Percentiles rank a stretch among this genome's conserved stretches.
Evolutionary conservation across 2,329 filamentous ascomycete genomes (phyloP).

Genomic region (Hirsutella minnesotensis): DNA sequence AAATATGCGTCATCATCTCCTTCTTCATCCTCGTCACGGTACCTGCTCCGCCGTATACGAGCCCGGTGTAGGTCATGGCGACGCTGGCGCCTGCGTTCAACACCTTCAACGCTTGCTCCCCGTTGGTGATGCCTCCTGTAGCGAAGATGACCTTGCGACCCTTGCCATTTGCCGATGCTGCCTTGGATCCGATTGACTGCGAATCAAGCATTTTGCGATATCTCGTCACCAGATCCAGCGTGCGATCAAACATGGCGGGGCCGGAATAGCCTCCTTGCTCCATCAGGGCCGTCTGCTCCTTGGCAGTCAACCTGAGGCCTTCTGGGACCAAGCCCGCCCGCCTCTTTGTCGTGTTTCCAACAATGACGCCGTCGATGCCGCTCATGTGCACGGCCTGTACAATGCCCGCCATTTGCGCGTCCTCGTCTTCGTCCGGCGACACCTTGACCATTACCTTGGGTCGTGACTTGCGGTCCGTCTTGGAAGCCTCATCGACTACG

Average conservation of each 20-base stretch:
- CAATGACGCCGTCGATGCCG: constrained; percentile 89
- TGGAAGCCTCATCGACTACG: constrained; percentile 68
- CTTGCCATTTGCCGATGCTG: constrained; percentile 19
- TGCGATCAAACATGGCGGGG: constrained; percentile 75
- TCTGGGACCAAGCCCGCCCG: constrained; percentile 59
- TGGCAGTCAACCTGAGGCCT: constrained; percentile 49
- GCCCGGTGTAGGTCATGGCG: constrained; percentile 79
- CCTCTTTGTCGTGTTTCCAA: constrained; percentile 91
- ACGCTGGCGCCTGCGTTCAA: constrained; percentile 83
- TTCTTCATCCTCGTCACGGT: constrained; percentile 54
- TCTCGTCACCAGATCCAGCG: constrained; percentile 62
- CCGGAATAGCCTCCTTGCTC: constrained; percentile 87
- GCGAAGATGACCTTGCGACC: constrained; percentile 77
- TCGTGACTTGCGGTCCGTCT: constrained; percentile 56
- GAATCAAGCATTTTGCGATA: constrained; percentile 62
- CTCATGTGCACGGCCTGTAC: constrained; percentile 72
- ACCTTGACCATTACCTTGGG: constrained; percentile 88
- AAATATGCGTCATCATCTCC: constrained; percentile 37
- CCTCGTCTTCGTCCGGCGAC: constrained; percentile 84
- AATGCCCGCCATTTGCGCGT: constrained; percentile 76
- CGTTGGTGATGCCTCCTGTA: constrained; percentile 84
- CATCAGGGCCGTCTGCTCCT: constrained; percentile 55
- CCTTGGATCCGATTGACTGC: constrained; percentile 15
- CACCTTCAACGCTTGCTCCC: constrained; percentile 68
- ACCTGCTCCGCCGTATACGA: constrained; percentile 53